phyloP scores from a whole-genome alignment of 228 moss, liverwort and hornwort species.

The Sphagnum fallax region DNA sequence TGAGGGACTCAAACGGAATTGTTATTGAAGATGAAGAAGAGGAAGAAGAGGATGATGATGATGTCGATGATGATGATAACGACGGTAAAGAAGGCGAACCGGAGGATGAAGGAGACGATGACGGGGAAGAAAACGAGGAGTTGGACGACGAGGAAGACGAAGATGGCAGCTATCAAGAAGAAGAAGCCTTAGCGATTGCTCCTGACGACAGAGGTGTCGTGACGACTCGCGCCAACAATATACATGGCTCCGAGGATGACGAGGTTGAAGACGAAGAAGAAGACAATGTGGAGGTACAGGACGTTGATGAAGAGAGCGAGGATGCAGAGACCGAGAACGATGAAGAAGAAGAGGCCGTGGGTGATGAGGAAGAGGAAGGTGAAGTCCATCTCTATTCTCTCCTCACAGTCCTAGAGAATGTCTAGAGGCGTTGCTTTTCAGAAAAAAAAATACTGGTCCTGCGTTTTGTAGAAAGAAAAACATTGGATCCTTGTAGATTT shows the following conservation, averaged over 20 bases:
- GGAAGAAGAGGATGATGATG: constrained; percentile 41
- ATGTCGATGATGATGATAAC: constrained; percentile 50
- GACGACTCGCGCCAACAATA: constrained; percentile 15
- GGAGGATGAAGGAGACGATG: constrained; percentile 48
- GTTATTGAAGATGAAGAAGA: constrained; percentile 42
- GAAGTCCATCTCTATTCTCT: constrained; percentile 22
- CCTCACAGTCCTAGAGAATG: too few species aligned
- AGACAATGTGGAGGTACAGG: constrained; percentile 75
- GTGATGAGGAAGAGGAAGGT: constrained; percentile 48
- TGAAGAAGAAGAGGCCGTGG: constrained; percentile 33
- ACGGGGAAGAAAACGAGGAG: constrained; percentile 45
- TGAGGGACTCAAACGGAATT: constrained; percentile 45
- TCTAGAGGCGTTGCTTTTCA: too few species aligned
- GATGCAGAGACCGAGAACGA: constrained; percentile 53
- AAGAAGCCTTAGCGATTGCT: constrained; percentile 42
- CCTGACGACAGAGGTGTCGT: constrained; percentile 10
- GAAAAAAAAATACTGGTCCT: too few species aligned
- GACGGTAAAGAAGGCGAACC: constrained; percentile 51
- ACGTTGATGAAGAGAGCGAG: constrained; percentile 56
- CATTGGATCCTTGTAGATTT: too few species aligned
- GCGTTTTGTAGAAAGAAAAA: too few species aligned
- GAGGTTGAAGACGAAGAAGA: constrained; percentile 61
- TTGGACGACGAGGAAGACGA: constrained; percentile 60
- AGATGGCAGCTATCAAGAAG: constrained; percentile 58
- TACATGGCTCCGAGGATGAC: constrained; percentile 54